phyloP scores from a whole-genome alignment of 2,329 filamentous ascomycete species.

The Phaeosphaeriaceae sp. region DNA sequence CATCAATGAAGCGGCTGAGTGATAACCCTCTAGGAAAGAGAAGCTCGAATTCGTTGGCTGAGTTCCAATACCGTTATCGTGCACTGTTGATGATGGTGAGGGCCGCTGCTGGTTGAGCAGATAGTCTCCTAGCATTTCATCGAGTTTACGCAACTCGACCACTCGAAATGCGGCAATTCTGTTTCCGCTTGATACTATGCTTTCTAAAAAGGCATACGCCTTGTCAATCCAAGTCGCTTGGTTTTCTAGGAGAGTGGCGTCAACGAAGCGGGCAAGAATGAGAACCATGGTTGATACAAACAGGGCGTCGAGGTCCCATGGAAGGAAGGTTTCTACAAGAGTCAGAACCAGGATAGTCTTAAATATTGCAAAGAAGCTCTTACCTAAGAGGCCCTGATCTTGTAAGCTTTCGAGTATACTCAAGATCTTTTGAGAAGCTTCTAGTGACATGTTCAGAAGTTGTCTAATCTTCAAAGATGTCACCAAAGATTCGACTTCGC shows the following conservation, averaged over 20 bases:
- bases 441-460: constrained; percentile 52
- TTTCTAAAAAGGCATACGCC: constrained; percentile 54
- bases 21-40: constrained; percentile 12
- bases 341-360: constrained; percentile 2
- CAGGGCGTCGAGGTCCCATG: constrained; percentile 56
- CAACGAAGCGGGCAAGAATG: constrained; percentile 43
- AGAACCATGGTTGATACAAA: constrained; percentile 55
- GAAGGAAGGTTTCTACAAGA: constrained; percentile 55
- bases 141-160: constrained; percentile 55
- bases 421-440: constrained; percentile 54
- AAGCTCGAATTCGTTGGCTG: constrained; percentile 4
- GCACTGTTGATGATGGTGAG: constrained; percentile 5
- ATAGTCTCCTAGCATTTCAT: constrained; percentile 47
- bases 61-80: constrained; percentile 2
- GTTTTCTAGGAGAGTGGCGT: constrained; percentile 45
- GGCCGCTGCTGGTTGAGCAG: constrained; percentile 18
- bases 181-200: constrained; percentile 56
- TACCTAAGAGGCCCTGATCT: constrained; percentile 57
- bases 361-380: background rate
- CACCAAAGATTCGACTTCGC: constrained; percentile 37
- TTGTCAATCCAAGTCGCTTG: constrained; percentile 50
- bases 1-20: constrained; percentile 13
- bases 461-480: constrained; percentile 48
- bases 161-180: constrained; percentile 54
- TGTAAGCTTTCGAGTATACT: constrained; percentile 53